Percentiles rank a stretch among this genome's conserved stretches.
Evolutionary conservation across 108 stramenopile genomes (phyloP).

Genomic region (Aureococcus anophagefferens): DNA sequence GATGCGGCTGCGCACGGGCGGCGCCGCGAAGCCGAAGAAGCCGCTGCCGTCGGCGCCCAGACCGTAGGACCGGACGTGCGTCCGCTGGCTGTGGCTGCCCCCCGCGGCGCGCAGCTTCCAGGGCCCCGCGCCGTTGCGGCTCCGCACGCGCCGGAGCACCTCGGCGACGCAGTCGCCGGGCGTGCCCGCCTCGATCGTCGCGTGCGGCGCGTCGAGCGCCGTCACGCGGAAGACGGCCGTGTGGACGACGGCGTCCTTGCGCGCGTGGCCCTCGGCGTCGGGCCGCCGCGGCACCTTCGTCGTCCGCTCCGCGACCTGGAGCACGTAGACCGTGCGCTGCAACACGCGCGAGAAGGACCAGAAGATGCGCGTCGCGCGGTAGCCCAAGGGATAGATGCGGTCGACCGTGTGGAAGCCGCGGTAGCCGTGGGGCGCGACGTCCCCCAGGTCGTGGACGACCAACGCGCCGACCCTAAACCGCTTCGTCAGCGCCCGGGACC

Average conservation of each 20-base stretch:
- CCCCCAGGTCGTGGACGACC: not conserved
- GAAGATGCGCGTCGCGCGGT: slow-evolving; percentile 52
- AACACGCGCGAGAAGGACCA: slow-evolving; percentile 45
- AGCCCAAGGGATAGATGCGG: slow-evolving; percentile 50
- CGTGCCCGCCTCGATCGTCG: not conserved
- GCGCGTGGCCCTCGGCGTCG: too few relatives aligned
- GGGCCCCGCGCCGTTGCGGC: too few relatives aligned
- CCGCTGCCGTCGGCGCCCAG: not conserved
- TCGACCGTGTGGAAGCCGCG: slow-evolving; percentile 51
- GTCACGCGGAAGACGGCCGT: not conserved
- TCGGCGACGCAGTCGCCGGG: not conserved
- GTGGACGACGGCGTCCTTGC: too few relatives aligned
- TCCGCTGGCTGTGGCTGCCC: not conserved
- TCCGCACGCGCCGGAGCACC: too few relatives aligned
- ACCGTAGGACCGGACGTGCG: not conserved
- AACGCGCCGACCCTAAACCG: not conserved
- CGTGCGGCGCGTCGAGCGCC: not conserved
- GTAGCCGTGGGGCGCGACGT: not conserved
- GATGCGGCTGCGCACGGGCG: not conserved
- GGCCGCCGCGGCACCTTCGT: too few relatives aligned
- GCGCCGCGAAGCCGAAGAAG: not conserved
- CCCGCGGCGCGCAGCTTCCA: too few relatives aligned
- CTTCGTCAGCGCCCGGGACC: not conserved
- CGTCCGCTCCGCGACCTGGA: slow-evolving; percentile 24
- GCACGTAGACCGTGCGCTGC: slow-evolving; percentile 48